phyloP scores from a whole-genome alignment of 78 protist species.

The Reticulomyxa filosa region DNA sequence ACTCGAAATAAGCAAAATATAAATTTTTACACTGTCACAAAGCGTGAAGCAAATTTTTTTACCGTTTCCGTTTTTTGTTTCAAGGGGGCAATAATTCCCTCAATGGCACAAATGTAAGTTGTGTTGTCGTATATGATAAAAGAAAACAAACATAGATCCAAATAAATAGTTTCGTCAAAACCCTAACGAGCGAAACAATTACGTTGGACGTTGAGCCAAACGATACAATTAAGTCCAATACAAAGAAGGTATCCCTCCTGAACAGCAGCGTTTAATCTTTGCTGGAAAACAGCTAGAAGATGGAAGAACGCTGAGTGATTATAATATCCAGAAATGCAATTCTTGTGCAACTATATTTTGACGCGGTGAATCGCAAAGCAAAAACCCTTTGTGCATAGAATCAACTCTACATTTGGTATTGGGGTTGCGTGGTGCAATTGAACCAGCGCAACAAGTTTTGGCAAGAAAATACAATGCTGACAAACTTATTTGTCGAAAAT shows the following conservation, averaged over 20 bases:
- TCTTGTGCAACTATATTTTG: no score
- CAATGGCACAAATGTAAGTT: no score
- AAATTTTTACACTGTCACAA: no score
- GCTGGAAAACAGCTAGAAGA: conserved; percentile 98
- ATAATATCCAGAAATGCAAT: conserved; percentile 93
- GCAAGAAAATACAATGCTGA: conserved; percentile 92
- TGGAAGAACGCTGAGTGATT: conserved; percentile 87
- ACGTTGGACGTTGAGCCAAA: conserved; percentile 78
- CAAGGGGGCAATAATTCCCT: no score
- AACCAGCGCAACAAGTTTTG: conserved; percentile 84
- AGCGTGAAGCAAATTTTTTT: no score
- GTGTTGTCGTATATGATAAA: no score
- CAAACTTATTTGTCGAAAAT: conserved; percentile 91
- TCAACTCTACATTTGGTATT: conserved; percentile 55
- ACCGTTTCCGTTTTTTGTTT: no score
- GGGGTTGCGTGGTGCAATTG: conserved; percentile 87
- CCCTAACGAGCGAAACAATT: conserved; percentile 57
- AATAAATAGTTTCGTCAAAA: no score
- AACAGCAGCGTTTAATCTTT: conserved; percentile 94
- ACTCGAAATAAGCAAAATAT: no score
- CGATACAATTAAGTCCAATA: conserved; percentile 89
- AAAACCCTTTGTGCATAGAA: not conserved
- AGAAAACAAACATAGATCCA: no score
- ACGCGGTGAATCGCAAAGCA: no score
- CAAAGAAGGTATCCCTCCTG: conserved; percentile 97